These are phyloP conservation scores for Boletus smithii DNA, from an alignment of 1,284 basidiomycete genomes.

Conservation along the genomic window DNA sequence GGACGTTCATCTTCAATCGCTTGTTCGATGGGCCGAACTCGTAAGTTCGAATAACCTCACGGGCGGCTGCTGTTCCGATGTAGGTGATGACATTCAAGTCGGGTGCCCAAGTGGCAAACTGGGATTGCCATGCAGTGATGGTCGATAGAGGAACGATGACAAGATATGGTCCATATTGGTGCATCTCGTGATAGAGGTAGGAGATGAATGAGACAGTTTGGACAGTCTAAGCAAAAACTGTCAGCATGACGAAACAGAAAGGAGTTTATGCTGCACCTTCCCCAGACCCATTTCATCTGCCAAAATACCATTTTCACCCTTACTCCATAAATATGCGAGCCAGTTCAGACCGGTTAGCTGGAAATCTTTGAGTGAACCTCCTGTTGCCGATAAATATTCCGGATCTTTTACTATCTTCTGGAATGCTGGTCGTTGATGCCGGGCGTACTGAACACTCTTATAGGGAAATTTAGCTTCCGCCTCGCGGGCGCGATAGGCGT, in stretches of 20 bases:
- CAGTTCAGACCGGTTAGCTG: slow-evolving; percentile 98
- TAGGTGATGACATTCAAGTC: slow-evolving; percentile 97
- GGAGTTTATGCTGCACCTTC: slow-evolving; percentile 53
- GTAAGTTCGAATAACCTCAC: slow-evolving; percentile 88
- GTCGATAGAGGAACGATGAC: slow-evolving; percentile 98
- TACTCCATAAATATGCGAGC: slow-evolving; percentile 94
- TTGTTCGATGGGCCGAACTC: slow-evolving; percentile 88
- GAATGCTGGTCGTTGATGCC: slow-evolving; percentile 76
- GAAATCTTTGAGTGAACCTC: slow-evolving; percentile 94
- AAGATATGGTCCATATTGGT: slow-evolving; percentile 96
- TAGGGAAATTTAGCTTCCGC: slow-evolving; percentile 81
- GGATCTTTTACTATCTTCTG: slow-evolving; percentile 89
- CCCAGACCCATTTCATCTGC: slow-evolving; percentile 99
- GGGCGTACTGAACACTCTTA: slow-evolving; percentile 73
- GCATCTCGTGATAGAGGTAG: slow-evolving; percentile 90
- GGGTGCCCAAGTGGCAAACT: slow-evolving; percentile 94
- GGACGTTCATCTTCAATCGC: slow-evolving; percentile 94
- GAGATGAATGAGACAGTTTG: slow-evolving; percentile 96
- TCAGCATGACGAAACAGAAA: slow-evolving; percentile 14
- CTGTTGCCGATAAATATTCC: slow-evolving; percentile 75
- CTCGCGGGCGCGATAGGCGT: slow-evolving; percentile 77
- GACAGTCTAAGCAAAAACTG: slow-evolving; percentile 60
- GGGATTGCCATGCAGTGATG: slow-evolving; percentile 96
- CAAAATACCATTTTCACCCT: slow-evolving; percentile 94
- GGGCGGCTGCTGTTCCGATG: slow-evolving; percentile 85